A percentile compares a stretch with the other conserved stretches of the same genome.
Evolutionary conservation across 768 basidiomycete genomes (phyloP).

Genomic region (Piloderma croceum): DNA sequence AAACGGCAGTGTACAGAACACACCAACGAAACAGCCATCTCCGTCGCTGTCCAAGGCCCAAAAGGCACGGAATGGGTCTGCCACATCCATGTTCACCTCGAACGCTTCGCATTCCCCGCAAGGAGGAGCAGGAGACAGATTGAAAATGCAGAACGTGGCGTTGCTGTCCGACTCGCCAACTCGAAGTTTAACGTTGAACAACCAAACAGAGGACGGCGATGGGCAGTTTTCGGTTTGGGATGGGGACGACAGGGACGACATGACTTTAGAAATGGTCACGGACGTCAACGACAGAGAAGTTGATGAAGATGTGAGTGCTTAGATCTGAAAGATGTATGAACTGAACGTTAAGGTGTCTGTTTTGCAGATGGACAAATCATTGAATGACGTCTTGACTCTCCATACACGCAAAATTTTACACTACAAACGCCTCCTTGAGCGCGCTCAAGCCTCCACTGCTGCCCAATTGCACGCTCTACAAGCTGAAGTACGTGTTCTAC

Average conservation of each 20-base stretch:
- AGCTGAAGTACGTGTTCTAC: conserved; percentile 68
- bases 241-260: conserved; percentile 38
- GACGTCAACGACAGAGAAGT: conserved; percentile 37
- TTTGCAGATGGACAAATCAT: conserved; percentile 38
- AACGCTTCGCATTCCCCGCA: conserved; percentile 9
- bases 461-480: conserved; percentile 83
- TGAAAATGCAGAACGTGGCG: neutral
- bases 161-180: neutral
- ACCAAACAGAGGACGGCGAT: conserved; percentile 4
- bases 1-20: conserved; percentile 6
- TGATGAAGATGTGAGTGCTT: conserved; percentile 40
- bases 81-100: conserved; percentile 7
- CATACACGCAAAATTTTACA: conserved; percentile 57
- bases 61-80: conserved; percentile 15
- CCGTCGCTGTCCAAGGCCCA: conserved; percentile 20
- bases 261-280: conserved; percentile 47
- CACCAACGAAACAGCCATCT: conserved; percentile 18
- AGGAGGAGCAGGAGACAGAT: neutral
- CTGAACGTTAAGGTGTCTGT: neutral
- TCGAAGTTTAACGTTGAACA: conserved; percentile 1
- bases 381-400: conserved; percentile 35
- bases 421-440: conserved; percentile 76
- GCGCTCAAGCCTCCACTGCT: conserved; percentile 70
- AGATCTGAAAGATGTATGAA: neutral
- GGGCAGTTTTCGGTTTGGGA: neutral